These are phyloP conservation scores for Ashbya aceris DNA, from an alignment of 1,139 yeast genomes.

Conservation along the genomic window DNA sequence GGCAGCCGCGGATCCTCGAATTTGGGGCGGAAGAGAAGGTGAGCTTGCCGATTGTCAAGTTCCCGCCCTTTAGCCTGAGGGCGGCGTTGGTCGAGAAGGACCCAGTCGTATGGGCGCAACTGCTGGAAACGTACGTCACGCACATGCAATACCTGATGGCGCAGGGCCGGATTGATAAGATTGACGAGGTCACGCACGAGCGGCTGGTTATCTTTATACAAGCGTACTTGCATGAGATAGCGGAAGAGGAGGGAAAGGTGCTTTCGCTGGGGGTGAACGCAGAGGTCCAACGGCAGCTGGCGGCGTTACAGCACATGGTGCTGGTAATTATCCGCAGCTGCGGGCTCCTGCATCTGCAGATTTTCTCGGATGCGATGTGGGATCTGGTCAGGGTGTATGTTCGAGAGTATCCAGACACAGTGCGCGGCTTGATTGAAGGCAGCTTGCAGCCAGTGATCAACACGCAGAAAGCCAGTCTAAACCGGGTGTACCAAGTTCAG, in stretches of 20 bases:
- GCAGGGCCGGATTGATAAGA: conserved; percentile 25
- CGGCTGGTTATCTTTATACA: conserved; percentile 49
- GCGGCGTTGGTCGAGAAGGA: conserved; percentile 70
- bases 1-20: conserved; percentile 10
- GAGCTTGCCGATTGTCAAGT: conserved; percentile 51
- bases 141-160: conserved; percentile 40
- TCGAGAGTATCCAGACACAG: conserved; percentile 36
- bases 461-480: conserved; percentile 23
- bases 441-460: conserved; percentile 25
- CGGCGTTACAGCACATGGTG: conserved; percentile 40
- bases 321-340: conserved; percentile 43
- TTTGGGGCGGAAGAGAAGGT: conserved; percentile 20
- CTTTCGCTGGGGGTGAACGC: conserved; percentile 64
- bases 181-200: conserved; percentile 47
- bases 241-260: conserved; percentile 48
- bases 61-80: conserved; percentile 63
- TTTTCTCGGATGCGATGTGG: conserved; percentile 57
- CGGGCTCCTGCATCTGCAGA: conserved; percentile 46
- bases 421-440: conserved; percentile 47
- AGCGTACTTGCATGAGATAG: conserved; percentile 49
- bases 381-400: conserved; percentile 48
- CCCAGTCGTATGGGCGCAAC: conserved; percentile 73
- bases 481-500: conserved; percentile 24
- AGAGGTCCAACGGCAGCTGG: conserved; percentile 49
- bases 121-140: conserved; percentile 51